Percentiles rank a stretch among this genome's conserved stretches.
Conservation (phyloP, 805 yeast species). For the Monosporozyma aquatica region DNA sequence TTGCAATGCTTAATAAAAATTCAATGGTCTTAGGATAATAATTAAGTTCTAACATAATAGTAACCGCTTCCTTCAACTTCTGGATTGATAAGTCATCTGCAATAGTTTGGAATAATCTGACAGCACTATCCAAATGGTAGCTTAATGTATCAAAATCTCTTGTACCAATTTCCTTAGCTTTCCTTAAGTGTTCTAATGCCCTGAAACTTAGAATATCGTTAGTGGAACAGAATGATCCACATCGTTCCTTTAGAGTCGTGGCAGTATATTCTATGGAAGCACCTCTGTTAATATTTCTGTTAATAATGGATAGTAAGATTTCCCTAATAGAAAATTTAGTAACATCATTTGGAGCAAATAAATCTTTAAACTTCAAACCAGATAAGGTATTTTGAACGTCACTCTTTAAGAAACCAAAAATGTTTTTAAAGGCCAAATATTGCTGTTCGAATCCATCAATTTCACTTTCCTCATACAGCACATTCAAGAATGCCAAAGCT, state of each 20-base stretch:
- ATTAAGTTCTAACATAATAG: slow-evolving; percentile 66
- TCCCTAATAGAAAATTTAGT: slow-evolving; percentile 62
- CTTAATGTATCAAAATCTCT: slow-evolving; percentile 63
- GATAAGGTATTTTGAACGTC: slow-evolving; percentile 63
- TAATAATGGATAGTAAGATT: slow-evolving; percentile 78
- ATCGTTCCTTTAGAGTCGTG: slow-evolving; percentile 76
- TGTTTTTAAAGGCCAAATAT: slow-evolving; percentile 44
- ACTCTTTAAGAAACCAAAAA: slow-evolving; percentile 57
- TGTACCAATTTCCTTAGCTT: slow-evolving; percentile 67
- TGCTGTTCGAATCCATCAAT: slow-evolving; percentile 29
- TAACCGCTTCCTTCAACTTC: slow-evolving; percentile 70
- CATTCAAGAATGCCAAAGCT: slow-evolving; percentile 78
- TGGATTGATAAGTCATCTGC: slow-evolving; percentile 71
- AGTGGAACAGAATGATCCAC: slow-evolving; percentile 91
- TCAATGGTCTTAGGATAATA: slow-evolving; percentile 81
- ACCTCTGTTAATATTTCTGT: slow-evolving; percentile 82
- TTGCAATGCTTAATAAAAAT: slow-evolving; percentile 68
- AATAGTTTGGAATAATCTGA: slow-evolving; percentile 66
- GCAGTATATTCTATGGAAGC: slow-evolving; percentile 88
- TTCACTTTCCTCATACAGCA: slow-evolving; percentile 65
- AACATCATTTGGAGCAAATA: slow-evolving; percentile 61
- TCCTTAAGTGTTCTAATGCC: slow-evolving; percentile 84
- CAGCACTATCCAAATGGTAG: slow-evolving; percentile 64
- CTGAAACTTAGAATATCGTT: slow-evolving; percentile 89
- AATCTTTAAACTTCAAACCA: slow-evolving; percentile 59